phyloP scores from a whole-genome alignment of 2,329 filamentous ascomycete genomes.

The Pseudogymnoascus sp. region DNA sequence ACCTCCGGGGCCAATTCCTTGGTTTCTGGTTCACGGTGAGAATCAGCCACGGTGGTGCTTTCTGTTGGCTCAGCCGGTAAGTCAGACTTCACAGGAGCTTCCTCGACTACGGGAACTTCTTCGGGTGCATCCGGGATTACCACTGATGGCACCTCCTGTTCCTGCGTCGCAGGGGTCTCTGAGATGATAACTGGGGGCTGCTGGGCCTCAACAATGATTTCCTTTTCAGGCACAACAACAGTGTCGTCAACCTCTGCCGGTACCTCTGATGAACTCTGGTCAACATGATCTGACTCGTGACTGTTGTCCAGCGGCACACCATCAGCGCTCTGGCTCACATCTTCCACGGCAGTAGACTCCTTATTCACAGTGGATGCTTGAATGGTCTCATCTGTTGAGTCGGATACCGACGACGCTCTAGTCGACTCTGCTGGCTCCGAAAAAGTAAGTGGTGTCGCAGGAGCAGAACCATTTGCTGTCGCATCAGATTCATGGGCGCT shows the following conservation, averaged over 20 bases:
- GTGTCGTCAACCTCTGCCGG: background rate
- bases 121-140: background rate
- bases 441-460: constrained; percentile 45
- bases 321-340: background rate
- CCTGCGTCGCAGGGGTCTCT: background rate
- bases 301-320: background rate
- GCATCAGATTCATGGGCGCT: constrained; percentile 26
- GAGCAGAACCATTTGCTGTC: constrained; percentile 46
- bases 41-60: background rate
- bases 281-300: background rate
- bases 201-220: background rate
- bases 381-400: constrained; percentile 52
- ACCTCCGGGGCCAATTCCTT: background rate
- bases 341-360: background rate
- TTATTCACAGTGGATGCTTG: constrained; percentile 24
- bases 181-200: background rate
- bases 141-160: background rate
- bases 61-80: background rate
- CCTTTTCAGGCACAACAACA: background rate
- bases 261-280: background rate
- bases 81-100: background rate
- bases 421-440: constrained; percentile 53
- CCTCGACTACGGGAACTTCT: background rate
- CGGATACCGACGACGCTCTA: constrained; percentile 55
- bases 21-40: background rate